Base-by-base conservation (phyloP, 768 basidiomycete genomes). In the Mycena capillaripes region DNA sequence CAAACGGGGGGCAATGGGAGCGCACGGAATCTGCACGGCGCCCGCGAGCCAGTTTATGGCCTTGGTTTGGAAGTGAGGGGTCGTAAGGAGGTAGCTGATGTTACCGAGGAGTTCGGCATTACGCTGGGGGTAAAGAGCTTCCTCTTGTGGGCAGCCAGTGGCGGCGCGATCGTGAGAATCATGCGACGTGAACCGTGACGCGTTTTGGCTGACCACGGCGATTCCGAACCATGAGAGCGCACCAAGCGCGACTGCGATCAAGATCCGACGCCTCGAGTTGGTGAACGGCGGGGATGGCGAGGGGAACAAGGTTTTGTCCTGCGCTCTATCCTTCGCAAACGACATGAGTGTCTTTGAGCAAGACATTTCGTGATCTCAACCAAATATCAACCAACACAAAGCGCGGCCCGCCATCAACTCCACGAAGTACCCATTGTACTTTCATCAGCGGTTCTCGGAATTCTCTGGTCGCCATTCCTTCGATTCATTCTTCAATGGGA, bases 1-100 rank as follows among this genome's bases (percentile, higher is more conserved):
- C 11, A n/a, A n/a, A n/a, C n/a, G n/a, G 6, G 16, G 4, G 16
- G 7, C 19, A n/a, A n/a, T n/a, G 17, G 25, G 9, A 29, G 69
- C 76, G 61, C 59, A 77, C 76, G 75, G 79, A 42, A 82, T 76
- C 56, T 76, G 70, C 9, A 82, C 79, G n/a, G 81, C 81, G 19
- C 80, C 81, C 7, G 76, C 69, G 16, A 82, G 78, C 78, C 78
- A 81, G 38, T 79, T 74, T 10, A 78, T 70, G 0, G 78, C 76
- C 32, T 72, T 69, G 10, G 62, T 55, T 65, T 78, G 73, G 75
- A 79, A 82, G 32, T 72, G 74, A 5, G 67, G 34, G 19, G 75
- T 77, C 7, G 48, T 75, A 38, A 78, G 53, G 30, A 69, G 52
- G 32, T 66, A 64, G 53, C 68, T 52, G 57, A 76, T 36, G 25